Percentiles rank a stretch among this genome's conserved stretches.
phyloP scores from a whole-genome alignment of 2,329 filamentous ascomycete species.

The Plenodomus lindquistii region DNA sequence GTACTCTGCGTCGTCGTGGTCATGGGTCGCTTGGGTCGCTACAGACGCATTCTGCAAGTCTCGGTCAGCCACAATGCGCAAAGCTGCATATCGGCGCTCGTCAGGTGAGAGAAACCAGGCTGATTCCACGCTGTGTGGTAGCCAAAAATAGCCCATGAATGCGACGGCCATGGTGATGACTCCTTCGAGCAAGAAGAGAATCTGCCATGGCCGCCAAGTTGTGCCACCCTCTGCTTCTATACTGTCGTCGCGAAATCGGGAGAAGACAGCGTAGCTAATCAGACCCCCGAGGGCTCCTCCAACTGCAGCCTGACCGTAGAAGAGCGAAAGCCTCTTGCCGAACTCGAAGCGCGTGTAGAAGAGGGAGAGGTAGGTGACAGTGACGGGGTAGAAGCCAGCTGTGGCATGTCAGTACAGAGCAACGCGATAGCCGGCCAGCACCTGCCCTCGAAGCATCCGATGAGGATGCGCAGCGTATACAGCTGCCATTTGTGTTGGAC shows the following conservation, averaged over 20 bases:
- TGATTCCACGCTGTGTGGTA: slow-evolving; percentile 54
- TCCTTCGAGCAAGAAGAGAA: slow-evolving; percentile 56
- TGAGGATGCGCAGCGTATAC: slow-evolving; percentile 50
- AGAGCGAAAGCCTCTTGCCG: slow-evolving; percentile 57
- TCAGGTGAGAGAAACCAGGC: slow-evolving; percentile 56
- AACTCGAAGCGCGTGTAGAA: slow-evolving; percentile 65
- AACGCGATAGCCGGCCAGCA: neutral
- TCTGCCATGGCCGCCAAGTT: slow-evolving; percentile 55
- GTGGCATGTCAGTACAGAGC: slow-evolving; percentile 13
- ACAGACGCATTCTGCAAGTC: slow-evolving; percentile 25
- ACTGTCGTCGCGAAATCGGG: slow-evolving; percentile 38
- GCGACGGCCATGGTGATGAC: slow-evolving; percentile 52
- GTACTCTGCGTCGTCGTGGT: slow-evolving; percentile 18
- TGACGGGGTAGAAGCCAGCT: slow-evolving; percentile 63
- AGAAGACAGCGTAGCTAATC: slow-evolving; percentile 56
- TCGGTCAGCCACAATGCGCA: slow-evolving; percentile 49
- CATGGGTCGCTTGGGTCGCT: slow-evolving; percentile 12
- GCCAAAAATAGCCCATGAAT: slow-evolving; percentile 54
- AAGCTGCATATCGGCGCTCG: slow-evolving; percentile 53
- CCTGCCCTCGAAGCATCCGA: slow-evolving; percentile 53
- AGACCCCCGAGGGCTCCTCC: slow-evolving; percentile 61
- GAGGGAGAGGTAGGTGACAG: slow-evolving; percentile 61
- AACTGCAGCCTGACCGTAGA: slow-evolving; percentile 62
- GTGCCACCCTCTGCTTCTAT: slow-evolving; percentile 10
- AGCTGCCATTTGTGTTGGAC: slow-evolving; percentile 53